Conservation (phyloP, 2,329 filamentous ascomycete species). For the Sporothrix dimorphospora region DNA sequence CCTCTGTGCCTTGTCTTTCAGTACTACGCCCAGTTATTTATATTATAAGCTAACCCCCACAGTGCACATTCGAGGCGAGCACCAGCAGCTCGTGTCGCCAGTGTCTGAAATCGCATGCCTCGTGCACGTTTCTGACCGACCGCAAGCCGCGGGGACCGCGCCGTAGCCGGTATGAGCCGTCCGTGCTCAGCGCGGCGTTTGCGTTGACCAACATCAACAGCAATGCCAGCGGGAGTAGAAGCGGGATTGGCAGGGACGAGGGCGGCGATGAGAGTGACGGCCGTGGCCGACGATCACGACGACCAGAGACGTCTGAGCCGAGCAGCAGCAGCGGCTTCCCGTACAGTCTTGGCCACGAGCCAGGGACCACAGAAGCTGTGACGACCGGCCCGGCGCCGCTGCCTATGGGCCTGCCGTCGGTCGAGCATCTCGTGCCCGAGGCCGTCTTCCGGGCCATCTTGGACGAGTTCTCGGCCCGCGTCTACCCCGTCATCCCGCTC, state of each 20-base stretch:
- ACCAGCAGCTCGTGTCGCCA: constrained; percentile 30
- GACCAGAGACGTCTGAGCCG: not conserved
- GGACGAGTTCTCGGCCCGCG: constrained; percentile 33
- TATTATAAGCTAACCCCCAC: constrained; percentile 24
- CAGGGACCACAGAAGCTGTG: not conserved
- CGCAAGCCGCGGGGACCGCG: constrained; percentile 36
- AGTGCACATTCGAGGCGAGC: constrained; percentile 31
- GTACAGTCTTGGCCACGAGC: not conserved
- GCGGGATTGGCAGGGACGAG: not conserved
- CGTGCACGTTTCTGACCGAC: constrained; percentile 35
- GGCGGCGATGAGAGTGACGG: not conserved
- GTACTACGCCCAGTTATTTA: no score
- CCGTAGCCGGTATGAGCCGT: constrained; percentile 31
- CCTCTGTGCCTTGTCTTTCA: no score
- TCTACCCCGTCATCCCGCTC: constrained; percentile 36
- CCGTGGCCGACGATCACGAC: not conserved
- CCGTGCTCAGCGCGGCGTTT: constrained; percentile 7
- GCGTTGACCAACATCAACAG: constrained; percentile 19
- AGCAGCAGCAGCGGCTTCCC: not conserved
- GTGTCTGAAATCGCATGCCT: constrained; percentile 31
- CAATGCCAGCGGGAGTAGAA: not conserved
- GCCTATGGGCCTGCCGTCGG: constrained; percentile 25
- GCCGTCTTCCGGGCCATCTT: constrained; percentile 33
- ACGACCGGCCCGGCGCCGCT: constrained; percentile 18
- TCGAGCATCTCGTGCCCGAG: constrained; percentile 34